Conservation (phyloP, 2,329 filamentous ascomycete genomes). For the Mycocentrospora acerina region DNA sequence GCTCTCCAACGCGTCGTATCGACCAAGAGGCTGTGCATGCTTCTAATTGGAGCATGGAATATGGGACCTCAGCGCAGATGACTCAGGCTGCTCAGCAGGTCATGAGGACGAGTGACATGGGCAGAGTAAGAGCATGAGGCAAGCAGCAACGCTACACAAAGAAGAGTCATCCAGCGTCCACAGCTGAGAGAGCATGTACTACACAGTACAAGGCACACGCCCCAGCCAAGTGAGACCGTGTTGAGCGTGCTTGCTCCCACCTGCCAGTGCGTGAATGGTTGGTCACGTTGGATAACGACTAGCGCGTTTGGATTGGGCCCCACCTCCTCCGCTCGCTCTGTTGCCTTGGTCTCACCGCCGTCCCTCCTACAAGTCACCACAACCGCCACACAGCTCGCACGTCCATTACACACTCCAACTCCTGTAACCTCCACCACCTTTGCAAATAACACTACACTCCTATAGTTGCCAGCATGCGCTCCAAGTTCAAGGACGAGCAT, state of each 20-base stretch:
- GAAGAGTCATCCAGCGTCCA: constrained; percentile 24
- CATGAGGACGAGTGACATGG: constrained; percentile 36
- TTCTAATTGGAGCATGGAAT: background rate
- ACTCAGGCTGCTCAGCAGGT: constrained; percentile 21
- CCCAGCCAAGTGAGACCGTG: too few species aligned
- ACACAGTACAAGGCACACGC: background rate
- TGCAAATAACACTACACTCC: constrained; percentile 12
- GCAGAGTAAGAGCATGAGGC: constrained; percentile 13
- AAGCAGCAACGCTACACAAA: constrained; percentile 32
- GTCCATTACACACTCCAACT: constrained; percentile 5
- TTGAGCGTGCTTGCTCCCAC: constrained; percentile 1
- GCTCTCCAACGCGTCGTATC: too few species aligned
- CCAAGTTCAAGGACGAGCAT: constrained; percentile 99
- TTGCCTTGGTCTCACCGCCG: constrained; percentile 38
- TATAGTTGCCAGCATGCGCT: constrained; percentile 67
- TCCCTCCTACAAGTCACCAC: constrained; percentile 28
- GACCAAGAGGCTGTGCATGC: too few species aligned
- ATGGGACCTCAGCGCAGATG: constrained; percentile 10
- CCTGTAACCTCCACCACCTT: constrained; percentile 8
- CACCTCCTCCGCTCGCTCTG: constrained; percentile 29
- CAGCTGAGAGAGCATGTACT: constrained; percentile 4
- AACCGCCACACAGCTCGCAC: constrained; percentile 18
- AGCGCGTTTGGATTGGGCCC: too few species aligned
- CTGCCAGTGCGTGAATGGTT: constrained; percentile 10
- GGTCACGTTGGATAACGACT: too few species aligned